Evolutionary conservation across 805 yeast genomes (phyloP), one percentile per base, ranked within the genome.

Genomic region (Candida pseudofarinosa): DNA sequence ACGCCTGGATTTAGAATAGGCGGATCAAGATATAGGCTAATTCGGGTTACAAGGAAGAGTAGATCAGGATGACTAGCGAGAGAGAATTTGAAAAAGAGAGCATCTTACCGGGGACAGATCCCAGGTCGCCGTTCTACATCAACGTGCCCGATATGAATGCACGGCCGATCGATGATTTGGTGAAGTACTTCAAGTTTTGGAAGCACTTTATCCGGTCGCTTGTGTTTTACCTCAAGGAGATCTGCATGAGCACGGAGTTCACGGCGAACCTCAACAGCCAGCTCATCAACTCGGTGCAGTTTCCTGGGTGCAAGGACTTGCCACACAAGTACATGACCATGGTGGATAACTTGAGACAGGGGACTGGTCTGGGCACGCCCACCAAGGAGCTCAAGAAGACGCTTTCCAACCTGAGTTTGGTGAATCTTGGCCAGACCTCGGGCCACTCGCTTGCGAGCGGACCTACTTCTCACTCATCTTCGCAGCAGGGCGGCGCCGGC

Each of bases 241-340:
- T 75, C 44, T 59, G 74, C 31, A 58, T 76, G 40, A 75, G 77
- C 43, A 76, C 76, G 55, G 79, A 70, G 48, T 70, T 78, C 53
- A 61, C 56, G 32, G 49, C 62, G 12, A 59, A 68, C 49, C 51
- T 70, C 41, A 62, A 62, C 39, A 57, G 54, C 41, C 76, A 70
- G 51, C 49, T 70, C 36, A 56, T 70, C 32, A 62, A 55, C 39
- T 60, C 70, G 26, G 59, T 69, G 28, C 67, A 66, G 49, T 65
- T 67, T 42, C 73, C 73, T 5, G 71, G 71, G 8, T 78, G 57
- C 60, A 77, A 47, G 57, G 77, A 52, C 67, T 68, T 66, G 38
- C 67, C 68, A 4, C 45, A 46, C 39, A 49, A 46, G 20, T 37
- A 37, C 33, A n/a, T 20, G 6, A 20, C 39, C 16, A 6, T 14